These are phyloP conservation scores for Saturnispora quitensis DNA, from an alignment of 805 yeast genomes.

Conservation along the genomic window DNA sequence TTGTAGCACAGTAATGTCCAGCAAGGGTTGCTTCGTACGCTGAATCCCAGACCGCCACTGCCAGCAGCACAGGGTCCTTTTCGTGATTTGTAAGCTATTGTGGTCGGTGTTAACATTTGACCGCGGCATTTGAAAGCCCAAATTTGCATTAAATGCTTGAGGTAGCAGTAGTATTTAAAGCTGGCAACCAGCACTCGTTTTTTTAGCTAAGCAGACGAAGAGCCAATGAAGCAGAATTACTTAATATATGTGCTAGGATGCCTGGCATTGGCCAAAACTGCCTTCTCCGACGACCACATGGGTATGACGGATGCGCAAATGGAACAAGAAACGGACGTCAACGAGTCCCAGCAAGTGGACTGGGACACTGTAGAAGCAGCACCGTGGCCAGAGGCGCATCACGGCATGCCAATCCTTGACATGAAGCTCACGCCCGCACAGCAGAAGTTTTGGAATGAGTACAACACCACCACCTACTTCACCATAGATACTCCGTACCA, in stretches of 20 bases:
- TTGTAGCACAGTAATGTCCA: too few species aligned
- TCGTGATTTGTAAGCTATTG: not conserved
- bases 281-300: not conserved
- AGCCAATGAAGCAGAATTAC: not conserved
- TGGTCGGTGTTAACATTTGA: not conserved
- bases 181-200: not conserved
- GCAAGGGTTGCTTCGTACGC: too few species aligned
- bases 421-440: conserved; percentile 65
- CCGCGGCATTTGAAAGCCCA: not conserved
- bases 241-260: not conserved
- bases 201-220: not conserved
- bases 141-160: not conserved
- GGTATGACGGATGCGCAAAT: conserved; percentile 2
- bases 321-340: not conserved
- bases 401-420: conserved; percentile 68
- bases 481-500: conserved; percentile 42
- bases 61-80: not conserved
- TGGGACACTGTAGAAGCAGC: conserved; percentile 26
- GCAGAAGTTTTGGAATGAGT: conserved; percentile 64
- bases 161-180: not conserved
- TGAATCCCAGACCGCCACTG: not conserved
- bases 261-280: not conserved
- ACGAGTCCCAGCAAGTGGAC: not conserved
- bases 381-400: conserved; percentile 44
- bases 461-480: conserved; percentile 71